Conservation (phyloP, 2,329 filamentous ascomycete genomes). For the Beauveria medogensis region DNA sequence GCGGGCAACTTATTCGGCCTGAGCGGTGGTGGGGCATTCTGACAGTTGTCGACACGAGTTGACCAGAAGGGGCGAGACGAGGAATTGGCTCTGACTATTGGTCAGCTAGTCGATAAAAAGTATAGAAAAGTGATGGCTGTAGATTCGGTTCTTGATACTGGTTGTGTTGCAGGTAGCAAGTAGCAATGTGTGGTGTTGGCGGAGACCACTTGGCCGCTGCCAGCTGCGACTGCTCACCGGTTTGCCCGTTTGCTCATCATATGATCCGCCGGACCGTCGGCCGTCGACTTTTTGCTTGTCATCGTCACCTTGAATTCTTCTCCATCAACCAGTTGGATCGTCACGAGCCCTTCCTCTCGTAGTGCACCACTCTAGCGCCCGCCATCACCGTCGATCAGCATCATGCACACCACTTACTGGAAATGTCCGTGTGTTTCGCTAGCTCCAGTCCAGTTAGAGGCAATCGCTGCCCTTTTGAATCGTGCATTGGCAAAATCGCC, state of each 20-base stretch:
- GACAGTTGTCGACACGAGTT: background rate
- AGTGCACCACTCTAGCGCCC: background rate
- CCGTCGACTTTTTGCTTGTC: background rate
- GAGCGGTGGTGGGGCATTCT: background rate
- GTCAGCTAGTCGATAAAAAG: background rate
- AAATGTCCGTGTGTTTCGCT: background rate
- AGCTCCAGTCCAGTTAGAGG: background rate
- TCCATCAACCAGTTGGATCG: background rate
- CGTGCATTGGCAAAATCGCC: background rate
- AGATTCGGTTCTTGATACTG: too few relatives aligned
- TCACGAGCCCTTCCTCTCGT: background rate
- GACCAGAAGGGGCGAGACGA: background rate
- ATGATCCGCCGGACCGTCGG: background rate
- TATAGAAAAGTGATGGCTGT: background rate
- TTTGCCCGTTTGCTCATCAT: background rate
- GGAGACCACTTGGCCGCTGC: background rate
- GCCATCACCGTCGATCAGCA: background rate
- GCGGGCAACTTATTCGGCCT: background rate
- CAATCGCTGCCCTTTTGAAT: background rate
- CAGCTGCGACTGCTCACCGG: background rate
- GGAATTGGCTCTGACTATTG: background rate
- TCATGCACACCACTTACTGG: background rate
- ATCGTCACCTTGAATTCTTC: background rate
- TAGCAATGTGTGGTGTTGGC: too few relatives aligned
- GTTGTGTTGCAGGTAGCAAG: too few relatives aligned